Evolutionary conservation across 2,329 filamentous ascomycete species (phyloP), one percentile per base, ranked within the genome.

Genomic region (Botrytis aclada): DNA sequence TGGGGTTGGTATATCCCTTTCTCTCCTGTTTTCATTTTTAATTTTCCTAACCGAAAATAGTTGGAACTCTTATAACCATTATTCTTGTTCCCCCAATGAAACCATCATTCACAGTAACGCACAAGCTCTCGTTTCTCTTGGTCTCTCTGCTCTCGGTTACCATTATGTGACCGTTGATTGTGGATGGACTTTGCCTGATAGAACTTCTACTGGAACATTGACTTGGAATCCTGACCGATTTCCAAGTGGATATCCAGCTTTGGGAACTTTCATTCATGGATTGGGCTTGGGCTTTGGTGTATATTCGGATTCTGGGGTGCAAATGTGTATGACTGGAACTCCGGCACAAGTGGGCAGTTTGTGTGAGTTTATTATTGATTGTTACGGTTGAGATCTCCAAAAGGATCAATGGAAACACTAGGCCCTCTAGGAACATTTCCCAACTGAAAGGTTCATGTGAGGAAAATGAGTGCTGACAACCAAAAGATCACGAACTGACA

Each of bases 11-110:
- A 29, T 66, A 8, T 63, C n/a, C 60, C 37, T 47, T 43, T 63
- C 25, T 20, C 37, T 63, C 61, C 34, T 51, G 16, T 3, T 29
- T 34, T 66, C 14, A 51, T 39, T 39, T 25, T n/a, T 8, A 43
- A 43, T 20, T 51, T 54, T 54, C 29, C 39, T 61, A n/a, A 69
- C 60, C 67, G 32, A 54, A 37, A 22, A 54, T 20, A 78, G 77
- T 69, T 87, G 85, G 84, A 86, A 87, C 72, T 84, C 83, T 0
- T 87, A 87, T 75, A 87, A 87, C 63, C 81, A 83, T 51, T 86
- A 86, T 77, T 81, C 79, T 43, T 87, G 86, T 76, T 79, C 77
- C 0, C 84, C 84, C 0, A 84, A 83, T 60, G 84, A 86, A 69
- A 77, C 76, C 0, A 84, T 84, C n/a, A 82, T 87, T 4, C 82